phyloP scores from a whole-genome alignment of 495 filamentous ascomycete species.

The Pyronema omphalodes region DNA sequence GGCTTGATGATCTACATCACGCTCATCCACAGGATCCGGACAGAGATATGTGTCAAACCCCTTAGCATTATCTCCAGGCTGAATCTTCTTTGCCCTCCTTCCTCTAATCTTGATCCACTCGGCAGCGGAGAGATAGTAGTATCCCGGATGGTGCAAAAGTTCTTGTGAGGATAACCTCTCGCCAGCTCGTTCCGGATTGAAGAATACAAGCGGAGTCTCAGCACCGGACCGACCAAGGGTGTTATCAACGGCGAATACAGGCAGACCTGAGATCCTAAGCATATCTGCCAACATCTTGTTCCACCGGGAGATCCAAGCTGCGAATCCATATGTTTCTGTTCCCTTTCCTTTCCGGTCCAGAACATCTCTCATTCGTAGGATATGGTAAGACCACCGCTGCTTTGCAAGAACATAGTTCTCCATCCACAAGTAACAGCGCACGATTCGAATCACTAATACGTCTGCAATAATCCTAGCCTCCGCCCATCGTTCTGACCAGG shows the following conservation, averaged over 20 bases:
- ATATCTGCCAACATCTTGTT: slow-evolving; percentile 21
- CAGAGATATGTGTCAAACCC: slow-evolving; percentile 77
- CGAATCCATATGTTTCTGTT: slow-evolving; percentile 28
- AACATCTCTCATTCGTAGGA: slow-evolving; percentile 48
- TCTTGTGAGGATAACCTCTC: slow-evolving; percentile 63
- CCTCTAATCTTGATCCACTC: slow-evolving; percentile 44
- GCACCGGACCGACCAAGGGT: neutral
- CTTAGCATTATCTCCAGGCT: slow-evolving; percentile 56
- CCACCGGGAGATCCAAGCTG: slow-evolving; percentile 18
- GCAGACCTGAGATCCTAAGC: slow-evolving; percentile 9
- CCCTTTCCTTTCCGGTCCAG: slow-evolving; percentile 69
- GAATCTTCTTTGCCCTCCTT: slow-evolving; percentile 44
- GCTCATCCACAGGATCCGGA: slow-evolving; percentile 53
- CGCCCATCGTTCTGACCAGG: slow-evolving; percentile 72
- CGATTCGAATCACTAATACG: slow-evolving; percentile 52
- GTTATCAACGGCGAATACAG: slow-evolving; percentile 7
- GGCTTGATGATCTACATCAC: slow-evolving; percentile 2
- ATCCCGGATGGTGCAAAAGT: slow-evolving; percentile 66
- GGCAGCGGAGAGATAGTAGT: slow-evolving; percentile 60
- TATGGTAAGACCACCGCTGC: slow-evolving; percentile 57
- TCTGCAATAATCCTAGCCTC: slow-evolving; percentile 70
- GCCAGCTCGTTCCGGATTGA: slow-evolving; percentile 41
- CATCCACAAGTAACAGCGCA: slow-evolving; percentile 62
- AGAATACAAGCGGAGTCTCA: slow-evolving; percentile 31
- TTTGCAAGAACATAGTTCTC: slow-evolving; percentile 56